phyloP scores from a whole-genome alignment of 768 basidiomycete genomes.

The Boletus sp. region DNA sequence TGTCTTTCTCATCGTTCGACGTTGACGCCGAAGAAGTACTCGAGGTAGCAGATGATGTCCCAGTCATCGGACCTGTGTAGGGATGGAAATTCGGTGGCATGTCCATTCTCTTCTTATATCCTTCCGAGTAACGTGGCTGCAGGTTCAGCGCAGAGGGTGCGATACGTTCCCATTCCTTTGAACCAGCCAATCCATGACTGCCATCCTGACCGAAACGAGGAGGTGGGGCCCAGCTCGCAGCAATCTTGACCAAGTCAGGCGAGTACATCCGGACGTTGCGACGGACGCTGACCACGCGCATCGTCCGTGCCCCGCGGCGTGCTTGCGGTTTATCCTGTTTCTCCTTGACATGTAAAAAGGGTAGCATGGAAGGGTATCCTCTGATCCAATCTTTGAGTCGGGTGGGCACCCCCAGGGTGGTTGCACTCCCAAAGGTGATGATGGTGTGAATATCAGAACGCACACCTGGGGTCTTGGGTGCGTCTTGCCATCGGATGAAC shows the following conservation, averaged over 20 bases:
- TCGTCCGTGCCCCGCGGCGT: slow-evolving; percentile 71
- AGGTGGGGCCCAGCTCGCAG: slow-evolving; percentile 46
- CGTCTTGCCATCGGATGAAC: slow-evolving; percentile 82
- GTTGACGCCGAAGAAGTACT: slow-evolving; percentile 40
- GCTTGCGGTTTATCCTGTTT: slow-evolving; percentile 56
- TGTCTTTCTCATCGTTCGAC: slow-evolving; percentile 31
- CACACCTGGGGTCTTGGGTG: slow-evolving; percentile 38
- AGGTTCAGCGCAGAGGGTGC: slow-evolving; percentile 60
- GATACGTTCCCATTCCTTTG: slow-evolving; percentile 79
- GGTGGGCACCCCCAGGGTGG: slow-evolving; percentile 70
- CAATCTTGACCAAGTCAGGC: slow-evolving; percentile 74
- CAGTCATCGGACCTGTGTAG: slow-evolving; percentile 29
- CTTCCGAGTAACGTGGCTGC: slow-evolving; percentile 68
- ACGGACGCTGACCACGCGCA: slow-evolving; percentile 74
- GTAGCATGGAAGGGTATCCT: slow-evolving; percentile 81
- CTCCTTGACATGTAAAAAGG: slow-evolving; percentile 52
- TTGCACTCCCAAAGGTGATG: slow-evolving; percentile 46
- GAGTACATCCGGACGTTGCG: slow-evolving; percentile 88
- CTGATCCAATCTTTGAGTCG: slow-evolving; percentile 91
- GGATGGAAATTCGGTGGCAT: slow-evolving; percentile 62
- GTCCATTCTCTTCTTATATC: slow-evolving; percentile 75
- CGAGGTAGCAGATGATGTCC: slow-evolving; percentile 41
- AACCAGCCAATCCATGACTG: slow-evolving; percentile 44
- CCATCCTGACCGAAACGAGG: slow-evolving; percentile 26
- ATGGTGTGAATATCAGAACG: slow-evolving; percentile 33